Percentiles rank a stretch among this genome's conserved stretches.
phyloP scores from a whole-genome alignment of 2,329 filamentous ascomycete species.

The Herpotrichia juniperi region DNA sequence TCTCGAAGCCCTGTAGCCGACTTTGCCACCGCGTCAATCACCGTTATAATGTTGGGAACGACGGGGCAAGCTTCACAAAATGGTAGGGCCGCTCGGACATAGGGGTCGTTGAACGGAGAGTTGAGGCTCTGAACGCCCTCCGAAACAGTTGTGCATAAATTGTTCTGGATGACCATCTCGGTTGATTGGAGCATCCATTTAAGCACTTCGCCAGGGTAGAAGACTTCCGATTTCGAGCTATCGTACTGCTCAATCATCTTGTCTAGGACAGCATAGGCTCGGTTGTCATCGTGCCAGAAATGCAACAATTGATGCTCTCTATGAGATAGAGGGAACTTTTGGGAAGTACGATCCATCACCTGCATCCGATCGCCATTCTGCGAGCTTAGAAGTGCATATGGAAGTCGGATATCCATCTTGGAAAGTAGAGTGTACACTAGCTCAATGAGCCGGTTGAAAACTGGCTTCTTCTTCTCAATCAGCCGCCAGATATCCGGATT shows the following conservation, averaged over 20 bases:
- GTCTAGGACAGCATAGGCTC: constrained; percentile 39
- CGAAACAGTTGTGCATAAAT: constrained; percentile 30
- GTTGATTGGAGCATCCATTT: constrained; percentile 34
- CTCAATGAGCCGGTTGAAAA: constrained; percentile 39
- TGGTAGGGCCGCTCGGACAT: constrained; percentile 36
- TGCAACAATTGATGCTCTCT: constrained; percentile 28
- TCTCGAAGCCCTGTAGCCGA: constrained; percentile 21
- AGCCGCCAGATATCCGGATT: constrained; percentile 31
- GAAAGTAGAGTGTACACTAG: constrained; percentile 35
- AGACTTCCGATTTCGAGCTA: constrained; percentile 29
- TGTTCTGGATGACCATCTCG: constrained; percentile 19
- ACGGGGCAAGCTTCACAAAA: constrained; percentile 35
- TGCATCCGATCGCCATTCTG: constrained; percentile 23
- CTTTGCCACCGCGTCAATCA: constrained; percentile 30
- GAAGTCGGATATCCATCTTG: constrained; percentile 31
- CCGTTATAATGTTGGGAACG: constrained; percentile 15
- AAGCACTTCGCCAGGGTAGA: constrained; percentile 43
- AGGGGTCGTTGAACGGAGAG: constrained; percentile 35
- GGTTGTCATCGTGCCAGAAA: constrained; percentile 36
- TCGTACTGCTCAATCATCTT: constrained; percentile 44
- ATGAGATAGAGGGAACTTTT: constrained; percentile 35
- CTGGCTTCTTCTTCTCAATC: constrained; percentile 36
- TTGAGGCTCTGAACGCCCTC: constrained; percentile 35
- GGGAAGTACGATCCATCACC: constrained; percentile 23
- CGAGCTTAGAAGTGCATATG: constrained; percentile 6